Evolutionary conservation across 2,329 filamentous ascomycete species (phyloP), one percentile per base, ranked within the genome.

Genomic region (Teratosphaeria pseudoeucalypti): DNA sequence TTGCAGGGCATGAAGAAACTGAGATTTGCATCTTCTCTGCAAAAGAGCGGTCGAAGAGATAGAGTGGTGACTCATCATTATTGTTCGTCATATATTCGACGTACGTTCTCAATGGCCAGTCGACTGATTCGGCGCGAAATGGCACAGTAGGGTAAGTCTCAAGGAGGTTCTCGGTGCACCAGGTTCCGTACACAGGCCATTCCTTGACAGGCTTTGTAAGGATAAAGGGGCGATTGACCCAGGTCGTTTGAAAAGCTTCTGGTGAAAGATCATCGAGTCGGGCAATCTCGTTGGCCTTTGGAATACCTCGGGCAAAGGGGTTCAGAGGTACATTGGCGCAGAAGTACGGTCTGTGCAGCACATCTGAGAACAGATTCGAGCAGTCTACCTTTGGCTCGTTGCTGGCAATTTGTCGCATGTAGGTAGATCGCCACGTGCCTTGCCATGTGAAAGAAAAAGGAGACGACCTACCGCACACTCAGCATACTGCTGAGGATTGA

Each of bases 71-170:
- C 75, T 97, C 94, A 65, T 97, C 92, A 47, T 76, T 76, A 70
- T 83, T 92, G 70, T 88, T 81, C 52, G 79, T 77, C 87, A 96
- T 90, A 74, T 97, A 99, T 53, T 84, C 78, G 63, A 86, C 78
- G 72, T 97, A 97, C 0, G 83, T 88, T n/a, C 80, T 78, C 63
- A 96, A 82, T 0, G 86, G 84, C 92, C 92, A 97, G 75, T 96
- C 90, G 5, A 97, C 92, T 0, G 91, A 88, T 78, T 97, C 94
- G 10, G 92, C 92, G 49, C 90, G 85, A 74, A 97, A 96, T 56
- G 82, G 80, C 2, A 87, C 81, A 56, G 85, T 75, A 0, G 80
- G 78, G 71, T 91, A 90, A 61, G 79, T 77, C n/a, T 77, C 68
- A 0, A 87, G 76, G 0, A 97, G 79, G 10, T 75, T 75, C n/a